Conservation (phyloP, 179 eudicot species). For the Vitellaria paradoxa region DNA sequence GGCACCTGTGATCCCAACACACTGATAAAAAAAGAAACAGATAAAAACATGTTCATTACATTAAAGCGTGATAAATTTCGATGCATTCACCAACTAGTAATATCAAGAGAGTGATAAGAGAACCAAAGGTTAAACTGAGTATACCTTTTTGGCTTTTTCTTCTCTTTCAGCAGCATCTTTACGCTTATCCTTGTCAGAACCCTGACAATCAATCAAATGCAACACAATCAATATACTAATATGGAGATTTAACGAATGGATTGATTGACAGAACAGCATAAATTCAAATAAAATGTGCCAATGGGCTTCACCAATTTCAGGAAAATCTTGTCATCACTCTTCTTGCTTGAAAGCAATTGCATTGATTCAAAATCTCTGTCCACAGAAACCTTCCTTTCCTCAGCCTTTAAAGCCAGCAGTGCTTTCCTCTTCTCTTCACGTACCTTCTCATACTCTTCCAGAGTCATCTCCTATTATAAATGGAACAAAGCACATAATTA, state of each 20-base stretch:
- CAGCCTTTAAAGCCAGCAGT: slow-evolving; percentile 49
- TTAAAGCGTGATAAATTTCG: no score
- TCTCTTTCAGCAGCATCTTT: slow-evolving; percentile 67
- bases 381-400: slow-evolving; percentile 70
- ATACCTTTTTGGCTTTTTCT: slow-evolving; percentile 67
- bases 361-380: slow-evolving; percentile 70
- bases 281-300: background rate
- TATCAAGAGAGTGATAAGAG: background rate
- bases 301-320: slow-evolving; percentile 53
- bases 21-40: no score
- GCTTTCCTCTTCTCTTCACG: slow-evolving; percentile 91
- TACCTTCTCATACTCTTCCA: slow-evolving; percentile 86
- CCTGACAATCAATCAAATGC: slow-evolving; percentile 30
- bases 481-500: background rate
- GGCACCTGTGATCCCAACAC: no score
- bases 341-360: slow-evolving; percentile 77
- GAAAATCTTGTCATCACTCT: slow-evolving; percentile 63
- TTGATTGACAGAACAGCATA: background rate
- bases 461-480: slow-evolving; percentile 66
- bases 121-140: background rate
- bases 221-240: slow-evolving; percentile 6
- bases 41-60: no score
- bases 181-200: slow-evolving; percentile 74
- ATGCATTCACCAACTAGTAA: background rate
- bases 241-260: background rate